Conservation (phyloP, 345 rosid species). For the Aethionema arabicum region DNA sequence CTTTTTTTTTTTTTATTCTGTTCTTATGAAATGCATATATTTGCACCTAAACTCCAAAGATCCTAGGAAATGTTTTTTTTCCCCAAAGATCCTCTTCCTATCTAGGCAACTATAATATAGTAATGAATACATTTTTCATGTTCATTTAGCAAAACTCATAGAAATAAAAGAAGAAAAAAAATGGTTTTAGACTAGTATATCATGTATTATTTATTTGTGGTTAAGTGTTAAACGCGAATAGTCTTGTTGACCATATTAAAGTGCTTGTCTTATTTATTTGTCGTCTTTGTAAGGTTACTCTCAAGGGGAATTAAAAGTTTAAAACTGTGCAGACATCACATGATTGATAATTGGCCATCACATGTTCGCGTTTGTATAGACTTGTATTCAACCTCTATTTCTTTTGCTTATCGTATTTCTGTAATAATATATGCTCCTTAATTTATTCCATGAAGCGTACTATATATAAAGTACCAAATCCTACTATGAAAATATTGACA, state of each 20-base stretch:
- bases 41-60: neutral
- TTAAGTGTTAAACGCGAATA: conserved; percentile 6
- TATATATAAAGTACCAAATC: neutral
- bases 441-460: conserved; percentile 11
- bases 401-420: conserved; percentile 5
- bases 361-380: neutral
- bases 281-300: conserved; percentile 13
- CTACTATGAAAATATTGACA: too few species aligned
- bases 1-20: conserved; percentile 24
- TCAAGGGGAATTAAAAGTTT: conserved; percentile 19
- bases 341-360: neutral
- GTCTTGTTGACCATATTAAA: conserved; percentile 4
- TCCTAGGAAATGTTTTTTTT: too few species aligned
- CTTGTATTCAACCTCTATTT: conserved; percentile 2
- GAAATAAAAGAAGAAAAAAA: too few species aligned
- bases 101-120: too few species aligned
- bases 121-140: too few species aligned
- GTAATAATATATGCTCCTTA: neutral
- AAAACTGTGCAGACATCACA: conserved; percentile 11
- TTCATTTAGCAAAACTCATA: too few species aligned
- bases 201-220: neutral
- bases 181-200: neutral
- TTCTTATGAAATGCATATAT: neutral
- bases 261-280: neutral
- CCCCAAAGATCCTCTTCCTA: too few species aligned